Base-by-base conservation (phyloP, 257 asterid genomes). In the Gentiana macrophylla region DNA sequence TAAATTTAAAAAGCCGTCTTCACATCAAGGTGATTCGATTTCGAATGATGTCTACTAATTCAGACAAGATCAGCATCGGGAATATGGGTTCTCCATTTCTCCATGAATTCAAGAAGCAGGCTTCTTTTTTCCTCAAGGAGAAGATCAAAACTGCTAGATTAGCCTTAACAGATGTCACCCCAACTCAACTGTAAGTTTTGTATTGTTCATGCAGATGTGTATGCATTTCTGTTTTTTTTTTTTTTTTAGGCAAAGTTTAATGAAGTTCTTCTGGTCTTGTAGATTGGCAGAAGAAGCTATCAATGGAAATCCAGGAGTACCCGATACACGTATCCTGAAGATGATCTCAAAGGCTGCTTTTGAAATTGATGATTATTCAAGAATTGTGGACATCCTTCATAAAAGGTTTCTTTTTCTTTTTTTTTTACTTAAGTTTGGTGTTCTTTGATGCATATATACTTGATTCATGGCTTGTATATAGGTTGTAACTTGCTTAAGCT, bases 131-230 rank as follows among this genome's bases (percentile, higher is more conserved):
- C 65, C 75, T 91, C 67, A 91, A 73, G 67, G 98, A 87, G 75
- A 91, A 91, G 95, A 84, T 91, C 82, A 86, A 80, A 53, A 82
- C 95, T 57, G 98, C 98, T 6, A 74, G 96, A 62, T 66, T 91
- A 66, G 96, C 86, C 8, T 69, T 91, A 37, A 91, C 96, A 15
- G 98, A 91, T 65, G 96, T 83, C 64, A 87, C 96, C 1, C 96
- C 94, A 0, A 78, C 83, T 13, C 92, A 91, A 54, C 62, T 91
- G 95, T 86, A 67, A 66, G 73, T 53, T 58, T 35, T n/a, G 6
- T 10, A 12, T 13, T 3, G n/a, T 44, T 24, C 24, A 24, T 3
- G 12, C 8, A 5, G 12, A 43, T 57, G 15, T 32, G 12, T 12
- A 4, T 59, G 32, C 32, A 49, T 49, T 11, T 32, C 35, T 58